Evolutionary conservation across 1,284 basidiomycete genomes (phyloP), one percentile per base, ranked within the genome.

Genomic region (Uromyces viciae-fabae): DNA sequence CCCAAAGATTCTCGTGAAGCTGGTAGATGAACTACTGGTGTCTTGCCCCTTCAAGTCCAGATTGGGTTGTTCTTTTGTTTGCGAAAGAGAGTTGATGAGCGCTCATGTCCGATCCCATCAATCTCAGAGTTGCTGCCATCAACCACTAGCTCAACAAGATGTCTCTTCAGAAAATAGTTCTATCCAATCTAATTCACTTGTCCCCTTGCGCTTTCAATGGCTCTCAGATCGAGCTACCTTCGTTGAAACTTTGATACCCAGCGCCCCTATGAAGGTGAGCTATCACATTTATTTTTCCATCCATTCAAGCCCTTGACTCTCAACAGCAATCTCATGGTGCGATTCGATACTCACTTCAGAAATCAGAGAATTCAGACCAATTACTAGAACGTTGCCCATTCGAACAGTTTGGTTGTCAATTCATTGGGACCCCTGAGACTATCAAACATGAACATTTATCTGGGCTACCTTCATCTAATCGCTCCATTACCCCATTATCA

Each of bases 1-100:
- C 1, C 83, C 83, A 2, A 66, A 82, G n/a, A 75, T 83, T 28
- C 64, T 83, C 9, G n/a, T 49, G 15, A 78, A 83, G 11, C 42
- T 83, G 40, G 46, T 83, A 33, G 83, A 78, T 17, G 82, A 83
- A 71, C 74, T 83, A 31, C 38, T 38, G 38, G 75, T 83, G 56
- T 52, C 43, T 11, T 83, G 82, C n/a, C 75, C 81, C n/a, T 75
- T 81, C 52, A 78, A 62, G 28, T 75, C 76, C 17, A 52, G 25
- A 46, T 68, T 71, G 11, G 43, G 60, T 15, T 78, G 76, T 58
- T 40, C 43, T 17, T 78, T 78, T 33, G 49, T 78, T 28, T 58
- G 76, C 46, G 64, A 78, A 71, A 64, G 76, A 33, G 64, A 78
- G 38, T 52, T 78, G 22, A 69, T 78, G 8, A 36, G 46, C 31